Base-by-base conservation (phyloP, 768 basidiomycete genomes). In the Trametes cubensis region DNA sequence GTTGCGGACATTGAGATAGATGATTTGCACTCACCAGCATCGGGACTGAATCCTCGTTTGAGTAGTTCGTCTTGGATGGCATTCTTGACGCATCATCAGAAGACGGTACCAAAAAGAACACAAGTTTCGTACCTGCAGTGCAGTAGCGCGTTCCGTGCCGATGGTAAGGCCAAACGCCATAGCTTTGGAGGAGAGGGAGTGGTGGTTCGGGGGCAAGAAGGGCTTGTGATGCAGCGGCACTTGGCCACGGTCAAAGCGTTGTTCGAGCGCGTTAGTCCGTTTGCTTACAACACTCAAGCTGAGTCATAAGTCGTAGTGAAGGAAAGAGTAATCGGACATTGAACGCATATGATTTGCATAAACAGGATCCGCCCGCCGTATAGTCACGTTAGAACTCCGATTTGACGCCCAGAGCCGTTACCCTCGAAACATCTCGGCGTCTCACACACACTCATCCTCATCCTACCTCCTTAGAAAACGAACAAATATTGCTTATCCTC, bases 11-110 rank as follows among this genome's bases (percentile, higher is more conserved):
- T 18, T 11, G 34, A 4, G n/a, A 13, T 15, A 23, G 48, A 48
- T 39, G 42, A 15, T 18, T 15, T 38, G 25, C 39, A 79, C 82
- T 64, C 65, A 90, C 90, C 90, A 76, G 88, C 83, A 65, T 92
- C 91, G 21, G 83, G 77, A 69, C 86, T 92, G 71, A 85, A 92
- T 10, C 86, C 86, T 68, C 87, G 83, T 74, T 77, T 85, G 62
- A 80, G 85, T 69, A 93, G 87, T 77, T 92, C 91, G 81, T 88
- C 84, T 71, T 91, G 87, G 67, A 93, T 90, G 58, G 89, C 80
- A 81, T 83, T 83, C 89, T 92, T 70, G 47, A 38, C 15, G 0
- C 42, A 11, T n/a, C 50, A 57, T 69, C 26, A 71, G 57, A n/a
- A 58, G 46, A 18, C 45, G 0, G 48, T 30, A 11, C 11, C 5